Base-by-base conservation (phyloP, 345 rosid genomes). In the Atalantia buxifolia region DNA sequence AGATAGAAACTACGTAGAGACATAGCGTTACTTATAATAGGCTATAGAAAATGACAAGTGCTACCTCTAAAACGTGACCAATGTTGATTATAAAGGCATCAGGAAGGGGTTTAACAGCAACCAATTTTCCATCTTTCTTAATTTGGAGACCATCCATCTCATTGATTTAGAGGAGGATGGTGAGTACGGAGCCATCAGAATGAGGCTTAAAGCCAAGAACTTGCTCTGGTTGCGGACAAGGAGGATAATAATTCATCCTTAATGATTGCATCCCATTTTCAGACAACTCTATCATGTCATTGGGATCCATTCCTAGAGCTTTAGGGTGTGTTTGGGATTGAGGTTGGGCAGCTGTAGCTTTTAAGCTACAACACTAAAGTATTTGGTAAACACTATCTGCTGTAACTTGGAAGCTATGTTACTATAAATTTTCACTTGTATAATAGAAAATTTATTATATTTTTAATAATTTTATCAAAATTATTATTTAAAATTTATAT, bases 171-270 rank as follows among this genome's bases (percentile, higher is more conserved):
- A 87, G 76, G 28, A 91, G 86, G 65, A 91, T 57, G 71, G 93
- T 92, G 81, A 92, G 71, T n/a, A 81, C 88, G 0, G 22, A 80
- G 4, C 86, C 85, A 66, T 90, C 91, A 0, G 93, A 90, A 81
- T 90, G 92, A 2, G 92, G 82, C 16, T 80, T 79, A 18, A 90
- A n/a, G 33, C 96, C 90, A 0, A 81, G 77, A 19, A 86, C 84
- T n/a, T 71, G 70, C 56, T 89, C 82, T 1, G 96, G 92, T 4
- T 89, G 77, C 0, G 96, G 94, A 70, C 94, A 90, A 2, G 89
- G 87, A 0, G 96, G 94, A 24, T 90, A 89, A 75, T 85, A 90
- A 67, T 89, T 92, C 74, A 90, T 86, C 77, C 89, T 89, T 76
- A 92, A 75, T 36, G 68, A 38, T 71, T 85, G 88, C 69, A 31